A percentile compares a stretch with the other conserved stretches of the same genome.
These are phyloP conservation scores for Chaetothyriales sp. DNA, from an alignment of 2,329 filamentous ascomycete species.

Conservation along the genomic window DNA sequence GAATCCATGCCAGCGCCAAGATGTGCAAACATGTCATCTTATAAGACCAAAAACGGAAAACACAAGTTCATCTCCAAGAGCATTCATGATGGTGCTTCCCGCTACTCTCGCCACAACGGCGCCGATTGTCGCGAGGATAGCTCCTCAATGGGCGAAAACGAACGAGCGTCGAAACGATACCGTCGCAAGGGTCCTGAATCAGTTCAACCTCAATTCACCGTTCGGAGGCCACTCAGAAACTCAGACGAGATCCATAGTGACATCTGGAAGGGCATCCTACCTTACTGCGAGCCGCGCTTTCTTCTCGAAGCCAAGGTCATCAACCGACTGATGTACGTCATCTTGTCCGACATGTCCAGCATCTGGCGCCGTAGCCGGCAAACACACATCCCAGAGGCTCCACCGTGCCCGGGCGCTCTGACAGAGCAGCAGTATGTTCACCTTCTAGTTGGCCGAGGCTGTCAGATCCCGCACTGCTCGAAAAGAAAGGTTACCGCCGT, in stretches of 20 bases:
- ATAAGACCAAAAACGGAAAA: neutral
- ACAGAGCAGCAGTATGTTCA: slow-evolving; percentile 16
- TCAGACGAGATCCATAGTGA: slow-evolving; percentile 10
- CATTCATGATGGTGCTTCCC: neutral
- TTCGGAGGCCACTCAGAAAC: slow-evolving; percentile 6
- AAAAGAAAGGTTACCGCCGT: slow-evolving; percentile 11
- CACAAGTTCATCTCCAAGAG: neutral
- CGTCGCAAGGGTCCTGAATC: neutral
- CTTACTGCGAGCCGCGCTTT: slow-evolving; percentile 13
- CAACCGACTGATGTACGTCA: slow-evolving; percentile 8
- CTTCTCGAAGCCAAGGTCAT: slow-evolving; percentile 14
- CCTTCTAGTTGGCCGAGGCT: slow-evolving; percentile 14
- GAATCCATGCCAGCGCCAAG: neutral
- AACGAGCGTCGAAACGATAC: neutral
- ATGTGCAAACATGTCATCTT: neutral
- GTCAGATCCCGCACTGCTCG: slow-evolving; percentile 13
- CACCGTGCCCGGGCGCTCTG: slow-evolving; percentile 11
- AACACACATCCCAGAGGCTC: slow-evolving; percentile 7
- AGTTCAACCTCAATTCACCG: neutral
- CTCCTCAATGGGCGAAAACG: neutral
- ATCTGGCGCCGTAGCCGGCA: slow-evolving; percentile 16
- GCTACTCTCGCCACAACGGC: neutral
- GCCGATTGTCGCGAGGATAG: neutral
- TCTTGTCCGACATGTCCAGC: slow-evolving; percentile 8
- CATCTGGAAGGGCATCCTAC: slow-evolving; percentile 14